Percentiles rank a stretch among this genome's conserved stretches.
These are phyloP conservation scores for Graphilbum sp. DNA, from an alignment of 2,329 filamentous ascomycete species.

Conservation along the genomic window DNA sequence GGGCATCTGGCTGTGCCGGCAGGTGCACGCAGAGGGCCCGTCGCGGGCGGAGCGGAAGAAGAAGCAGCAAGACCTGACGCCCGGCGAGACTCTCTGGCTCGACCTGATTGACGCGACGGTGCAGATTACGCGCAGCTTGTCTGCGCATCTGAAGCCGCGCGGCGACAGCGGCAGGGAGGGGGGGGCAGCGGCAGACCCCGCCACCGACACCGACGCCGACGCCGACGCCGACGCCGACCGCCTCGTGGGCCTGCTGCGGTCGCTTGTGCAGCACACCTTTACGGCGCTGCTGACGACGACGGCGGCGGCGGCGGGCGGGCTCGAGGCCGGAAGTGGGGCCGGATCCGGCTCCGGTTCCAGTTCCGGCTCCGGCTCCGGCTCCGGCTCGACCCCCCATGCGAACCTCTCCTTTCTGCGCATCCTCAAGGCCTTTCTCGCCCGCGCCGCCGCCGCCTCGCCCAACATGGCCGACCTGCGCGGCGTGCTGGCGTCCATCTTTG, in stretches of 20 bases:
- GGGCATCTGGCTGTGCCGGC: conserved; percentile 89
- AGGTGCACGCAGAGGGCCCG: conserved; percentile 54
- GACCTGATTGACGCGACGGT: conserved; percentile 44
- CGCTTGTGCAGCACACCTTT: conserved; percentile 78
- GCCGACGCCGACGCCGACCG: conserved; percentile 33
- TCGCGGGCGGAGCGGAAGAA: conserved; percentile 16
- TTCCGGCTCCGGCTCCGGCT: conserved; percentile 10
- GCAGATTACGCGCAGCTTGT: conserved; percentile 47
- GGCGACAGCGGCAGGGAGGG: conserved; percentile 9
- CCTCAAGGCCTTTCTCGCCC: conserved; percentile 71
- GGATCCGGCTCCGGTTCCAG: not conserved
- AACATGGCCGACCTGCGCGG: conserved; percentile 73
- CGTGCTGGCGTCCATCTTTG: conserved; percentile 79
- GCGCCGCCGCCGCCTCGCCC: conserved; percentile 66
- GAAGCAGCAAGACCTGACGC: conserved; percentile 31
- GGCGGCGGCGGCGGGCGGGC: not conserved
- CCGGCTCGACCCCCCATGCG: conserved; percentile 15
- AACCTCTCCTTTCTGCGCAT: conserved; percentile 77
- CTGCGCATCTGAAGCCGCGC: too few relatives aligned
- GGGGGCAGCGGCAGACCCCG: conserved; percentile 5
- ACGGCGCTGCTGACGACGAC: conserved; percentile 56
- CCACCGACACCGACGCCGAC: not conserved
- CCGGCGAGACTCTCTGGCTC: conserved; percentile 43
- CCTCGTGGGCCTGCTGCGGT: conserved; percentile 52
- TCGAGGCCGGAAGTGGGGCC: not conserved